Evolutionary conservation across 306 rosid species (phyloP).

Genomic region (Corylus heterophylla): DNA sequence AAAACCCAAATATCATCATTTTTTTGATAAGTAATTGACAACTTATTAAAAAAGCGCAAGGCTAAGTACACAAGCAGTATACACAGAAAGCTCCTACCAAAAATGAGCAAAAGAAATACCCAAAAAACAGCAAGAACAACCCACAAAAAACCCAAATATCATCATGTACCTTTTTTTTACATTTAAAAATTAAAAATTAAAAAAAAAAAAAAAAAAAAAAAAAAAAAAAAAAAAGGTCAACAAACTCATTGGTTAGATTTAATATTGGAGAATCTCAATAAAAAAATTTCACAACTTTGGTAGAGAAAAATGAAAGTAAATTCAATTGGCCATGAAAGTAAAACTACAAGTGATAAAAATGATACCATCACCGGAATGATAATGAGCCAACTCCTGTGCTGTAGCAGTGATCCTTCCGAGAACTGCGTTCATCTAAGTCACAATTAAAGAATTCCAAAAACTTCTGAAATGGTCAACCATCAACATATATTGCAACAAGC

Average conservation of each 20-base stretch:
- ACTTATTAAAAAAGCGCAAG: no score
- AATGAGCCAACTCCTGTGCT: constrained; percentile 86
- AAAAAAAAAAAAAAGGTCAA: not conserved
- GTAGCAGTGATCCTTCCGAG: constrained; percentile 89
- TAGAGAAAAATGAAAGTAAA: not conserved
- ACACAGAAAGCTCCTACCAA: no score
- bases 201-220: not conserved
- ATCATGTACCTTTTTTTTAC: no score
- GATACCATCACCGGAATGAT: constrained; percentile 95
- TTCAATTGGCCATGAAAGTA: not conserved
- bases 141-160: no score
- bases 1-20: not conserved
- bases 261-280: not conserved
- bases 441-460: constrained; percentile 22
- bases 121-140: no score
- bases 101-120: no score
- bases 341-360: constrained; percentile 9
- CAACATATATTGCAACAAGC: not conserved
- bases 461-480: constrained; percentile 6
- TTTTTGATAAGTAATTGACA: not conserved
- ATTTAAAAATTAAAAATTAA: no score
- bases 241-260: not conserved
- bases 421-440: constrained; percentile 84
- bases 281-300: not conserved
- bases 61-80: no score